Percentiles rank a stretch among this genome's conserved stretches.
Conservation (phyloP, 139 green algal species). For the Micromonas pusilla region DNA sequence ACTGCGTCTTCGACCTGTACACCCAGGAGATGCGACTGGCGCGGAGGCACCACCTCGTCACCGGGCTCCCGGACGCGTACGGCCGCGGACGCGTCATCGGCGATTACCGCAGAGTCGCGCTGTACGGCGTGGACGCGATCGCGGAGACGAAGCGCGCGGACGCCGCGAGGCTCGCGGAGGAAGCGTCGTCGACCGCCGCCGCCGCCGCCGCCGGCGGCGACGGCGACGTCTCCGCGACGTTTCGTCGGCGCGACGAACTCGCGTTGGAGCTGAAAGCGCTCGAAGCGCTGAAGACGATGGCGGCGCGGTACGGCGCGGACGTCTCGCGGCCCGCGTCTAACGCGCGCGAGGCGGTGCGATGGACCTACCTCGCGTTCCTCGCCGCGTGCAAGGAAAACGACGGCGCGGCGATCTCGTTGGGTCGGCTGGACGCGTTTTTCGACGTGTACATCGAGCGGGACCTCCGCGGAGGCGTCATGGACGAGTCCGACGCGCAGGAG, state of each 20-base stretch:
- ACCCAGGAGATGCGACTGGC: constrained; percentile 60
- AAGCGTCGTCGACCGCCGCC: too few species aligned
- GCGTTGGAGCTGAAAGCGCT: constrained; percentile 60
- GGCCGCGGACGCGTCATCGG: constrained; percentile 68
- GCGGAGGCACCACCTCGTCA: constrained; percentile 59
- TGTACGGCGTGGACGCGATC: constrained; percentile 54
- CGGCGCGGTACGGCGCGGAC: constrained; percentile 55
- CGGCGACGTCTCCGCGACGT: not conserved
- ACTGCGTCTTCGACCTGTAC: constrained; percentile 67
- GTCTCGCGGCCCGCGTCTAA: constrained; percentile 47
- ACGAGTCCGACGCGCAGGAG: constrained; percentile 46
- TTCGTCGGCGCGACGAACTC: too few species aligned
- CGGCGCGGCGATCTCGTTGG: constrained; percentile 68
- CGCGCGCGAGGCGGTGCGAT: constrained; percentile 63
- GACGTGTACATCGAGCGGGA: constrained; percentile 63
- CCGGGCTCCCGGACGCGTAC: constrained; percentile 66
- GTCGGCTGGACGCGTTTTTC: constrained; percentile 70
- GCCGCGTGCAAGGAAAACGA: constrained; percentile 69
- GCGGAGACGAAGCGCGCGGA: constrained; percentile 5
- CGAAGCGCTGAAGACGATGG: constrained; percentile 64
- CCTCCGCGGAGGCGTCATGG: constrained; percentile 41
- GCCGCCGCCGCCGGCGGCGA: not conserved
- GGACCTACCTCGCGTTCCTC: constrained; percentile 68
- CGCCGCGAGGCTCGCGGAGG: not conserved
- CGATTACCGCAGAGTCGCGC: constrained; percentile 66